Percentiles rank a stretch among this genome's conserved stretches.
Evolutionary conservation across 768 basidiomycete genomes (phyloP).

Genomic region (Sarcomyxa edulis): DNA sequence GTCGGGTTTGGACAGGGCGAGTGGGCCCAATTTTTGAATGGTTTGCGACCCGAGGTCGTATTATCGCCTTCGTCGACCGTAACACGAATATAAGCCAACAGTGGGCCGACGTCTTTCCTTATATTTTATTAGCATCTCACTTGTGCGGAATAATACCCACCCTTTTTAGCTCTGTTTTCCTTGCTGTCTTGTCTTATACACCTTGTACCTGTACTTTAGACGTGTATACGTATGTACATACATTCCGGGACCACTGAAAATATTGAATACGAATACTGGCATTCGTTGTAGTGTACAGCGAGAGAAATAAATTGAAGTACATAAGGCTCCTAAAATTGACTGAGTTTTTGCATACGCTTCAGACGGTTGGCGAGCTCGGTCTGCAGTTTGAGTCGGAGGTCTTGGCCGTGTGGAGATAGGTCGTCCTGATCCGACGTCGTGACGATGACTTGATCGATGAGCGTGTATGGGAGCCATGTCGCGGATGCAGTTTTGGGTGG

Average conservation of each 20-base stretch:
- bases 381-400: slow-evolving; percentile 42
- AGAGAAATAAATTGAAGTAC: neutral
- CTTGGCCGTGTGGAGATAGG: slow-evolving; percentile 30
- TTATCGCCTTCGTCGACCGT: slow-evolving; percentile 11
- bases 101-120: too few species aligned
- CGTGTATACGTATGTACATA: neutral
- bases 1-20: slow-evolving; percentile 74
- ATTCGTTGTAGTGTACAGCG: too few species aligned
- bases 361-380: slow-evolving; percentile 58
- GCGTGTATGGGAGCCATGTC: slow-evolving; percentile 80
- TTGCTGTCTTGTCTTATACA: neutral
- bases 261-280: too few species aligned
- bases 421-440: slow-evolving; percentile 52
- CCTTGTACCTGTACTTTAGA: neutral
- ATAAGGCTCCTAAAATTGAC: too few species aligned
- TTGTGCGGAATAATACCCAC: too few species aligned
- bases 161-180: too few species aligned
- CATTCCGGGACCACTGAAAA: too few species aligned
- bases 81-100: too few species aligned
- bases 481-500: slow-evolving; percentile 49
- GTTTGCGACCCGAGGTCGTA: slow-evolving; percentile 44
- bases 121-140: too few species aligned
- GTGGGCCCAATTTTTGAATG: slow-evolving; percentile 63
- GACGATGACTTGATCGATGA: slow-evolving; percentile 77
- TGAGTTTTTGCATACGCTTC: slow-evolving; percentile 65